Percentiles rank a stretch among this genome's conserved stretches.
Evolutionary conservation across 2,329 filamentous ascomycete species (phyloP).

Genomic region (Xylaria sp.): DNA sequence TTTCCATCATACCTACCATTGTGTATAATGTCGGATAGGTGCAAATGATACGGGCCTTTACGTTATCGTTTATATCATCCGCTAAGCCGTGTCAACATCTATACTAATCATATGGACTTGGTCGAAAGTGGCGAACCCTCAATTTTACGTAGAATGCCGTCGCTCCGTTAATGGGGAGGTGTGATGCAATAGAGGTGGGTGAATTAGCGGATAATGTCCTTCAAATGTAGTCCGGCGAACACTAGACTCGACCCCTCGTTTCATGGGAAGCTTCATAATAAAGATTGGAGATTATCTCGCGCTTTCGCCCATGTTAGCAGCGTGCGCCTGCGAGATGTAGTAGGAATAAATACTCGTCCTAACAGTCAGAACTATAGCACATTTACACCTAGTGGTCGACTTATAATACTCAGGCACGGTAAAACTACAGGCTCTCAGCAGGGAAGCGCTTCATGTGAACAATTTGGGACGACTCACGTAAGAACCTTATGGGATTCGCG

Average conservation of each 20-base stretch:
- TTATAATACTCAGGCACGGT: slow-evolving; percentile 6
- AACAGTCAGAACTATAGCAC: not conserved
- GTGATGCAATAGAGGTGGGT: not conserved
- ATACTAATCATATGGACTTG: not conserved
- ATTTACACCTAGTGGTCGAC: not conserved
- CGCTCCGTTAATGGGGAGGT: not conserved
- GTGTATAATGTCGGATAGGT: not conserved
- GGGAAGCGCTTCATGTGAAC: slow-evolving; percentile 4
- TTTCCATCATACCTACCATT: not conserved
- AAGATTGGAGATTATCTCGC: not conserved
- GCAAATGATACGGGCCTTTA: not conserved
- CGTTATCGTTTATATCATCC: not conserved
- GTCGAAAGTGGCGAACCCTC: not conserved
- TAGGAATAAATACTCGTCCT: not conserved
- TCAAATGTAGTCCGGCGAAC: not conserved
- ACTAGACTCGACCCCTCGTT: not conserved
- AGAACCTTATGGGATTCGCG: not conserved
- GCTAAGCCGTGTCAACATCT: not conserved
- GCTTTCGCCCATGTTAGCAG: not conserved
- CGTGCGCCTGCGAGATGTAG: not conserved
- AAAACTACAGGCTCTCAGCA: slow-evolving; percentile 10
- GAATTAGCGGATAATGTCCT: slow-evolving; percentile 18
- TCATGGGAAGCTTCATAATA: slow-evolving; percentile 1
- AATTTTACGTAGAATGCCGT: not conserved
- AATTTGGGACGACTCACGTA: slow-evolving; percentile 1